Conservation (phyloP, 2,329 filamentous ascomycete genomes). For the Lecanosticta acicola region DNA sequence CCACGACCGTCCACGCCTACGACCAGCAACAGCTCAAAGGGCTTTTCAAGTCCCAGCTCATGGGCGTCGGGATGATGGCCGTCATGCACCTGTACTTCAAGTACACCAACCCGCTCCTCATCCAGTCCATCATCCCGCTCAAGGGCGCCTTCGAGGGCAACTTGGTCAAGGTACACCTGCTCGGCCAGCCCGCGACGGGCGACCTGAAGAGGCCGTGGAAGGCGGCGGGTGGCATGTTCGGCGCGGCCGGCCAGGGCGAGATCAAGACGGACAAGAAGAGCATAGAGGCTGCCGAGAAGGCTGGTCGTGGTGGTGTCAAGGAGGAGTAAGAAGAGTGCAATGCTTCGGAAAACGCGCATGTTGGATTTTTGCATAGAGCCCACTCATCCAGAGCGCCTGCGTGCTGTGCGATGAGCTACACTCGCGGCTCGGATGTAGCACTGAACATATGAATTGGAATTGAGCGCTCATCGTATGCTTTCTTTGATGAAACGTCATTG, state of each 20-base stretch:
- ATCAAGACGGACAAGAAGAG: constrained; percentile 75
- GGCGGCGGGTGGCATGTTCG: constrained; percentile 74
- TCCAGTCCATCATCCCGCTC: constrained; percentile 97
- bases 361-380: no score
- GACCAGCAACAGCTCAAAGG: constrained; percentile 78
- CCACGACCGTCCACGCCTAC: constrained; percentile 94
- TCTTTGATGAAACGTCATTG: background rate
- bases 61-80: constrained; percentile 96
- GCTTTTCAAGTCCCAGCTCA: constrained; percentile 83
- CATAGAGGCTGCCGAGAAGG: constrained; percentile 48
- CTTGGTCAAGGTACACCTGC: constrained; percentile 90
- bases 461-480: background rate
- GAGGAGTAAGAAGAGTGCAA: constrained; percentile 41
- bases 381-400: no score
- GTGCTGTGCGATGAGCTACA: no score
- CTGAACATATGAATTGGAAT: background rate
- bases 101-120: constrained; percentile 97
- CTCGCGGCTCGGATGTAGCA: background rate
- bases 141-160: constrained; percentile 95
- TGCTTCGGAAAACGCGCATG: background rate
- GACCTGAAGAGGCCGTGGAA: constrained; percentile 97
- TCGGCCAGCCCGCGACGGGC: constrained; percentile 77
- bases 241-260: constrained; percentile 59
- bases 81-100: constrained; percentile 99
- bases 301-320: constrained; percentile 48